Conservation (phyloP, 306 rosid genomes). For the Ceratonia siliqua region DNA sequence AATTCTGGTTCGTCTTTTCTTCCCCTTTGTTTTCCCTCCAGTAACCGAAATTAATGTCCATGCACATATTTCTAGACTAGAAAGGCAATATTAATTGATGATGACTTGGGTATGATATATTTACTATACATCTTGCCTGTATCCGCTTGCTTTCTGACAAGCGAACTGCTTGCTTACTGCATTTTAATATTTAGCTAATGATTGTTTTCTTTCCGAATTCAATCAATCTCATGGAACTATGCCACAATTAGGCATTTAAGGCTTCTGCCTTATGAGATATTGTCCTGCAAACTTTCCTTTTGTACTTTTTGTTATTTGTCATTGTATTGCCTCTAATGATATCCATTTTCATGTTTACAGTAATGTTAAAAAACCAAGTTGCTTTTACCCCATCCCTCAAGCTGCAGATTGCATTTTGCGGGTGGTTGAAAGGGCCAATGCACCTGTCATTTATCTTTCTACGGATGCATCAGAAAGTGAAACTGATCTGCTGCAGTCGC, state of each 20-base stretch:
- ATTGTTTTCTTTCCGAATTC: background rate
- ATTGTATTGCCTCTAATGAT: slow-evolving; percentile 26
- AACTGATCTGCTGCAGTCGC: slow-evolving; percentile 81
- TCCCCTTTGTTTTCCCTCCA: background rate
- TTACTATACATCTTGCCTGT: slow-evolving; percentile 9
- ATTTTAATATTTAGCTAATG: slow-evolving; percentile 9
- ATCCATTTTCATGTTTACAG: slow-evolving; percentile 53
- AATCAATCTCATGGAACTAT: background rate
- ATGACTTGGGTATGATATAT: slow-evolving; percentile 17
- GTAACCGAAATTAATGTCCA: background rate
- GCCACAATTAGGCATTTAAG: background rate
- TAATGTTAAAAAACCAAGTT: slow-evolving; percentile 76
- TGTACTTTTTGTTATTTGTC: background rate
- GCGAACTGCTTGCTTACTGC: slow-evolving; percentile 17
- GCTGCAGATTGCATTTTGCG: slow-evolving; percentile 84
- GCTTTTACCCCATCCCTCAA: slow-evolving; percentile 98
- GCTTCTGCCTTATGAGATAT: slow-evolving; percentile 13
- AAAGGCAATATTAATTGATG: background rate
- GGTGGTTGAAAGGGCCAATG: slow-evolving; percentile 66
- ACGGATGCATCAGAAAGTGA: slow-evolving; percentile 97
- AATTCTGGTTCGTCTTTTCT: slow-evolving; percentile 71
- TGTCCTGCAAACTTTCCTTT: slow-evolving; percentile 11
- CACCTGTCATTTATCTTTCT: slow-evolving; percentile 80
- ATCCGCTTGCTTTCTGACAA: slow-evolving; percentile 15
- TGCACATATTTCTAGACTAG: background rate